Evolutionary conservation across 306 rosid species (phyloP).

Genomic region (Pyrus betulifolia): DNA sequence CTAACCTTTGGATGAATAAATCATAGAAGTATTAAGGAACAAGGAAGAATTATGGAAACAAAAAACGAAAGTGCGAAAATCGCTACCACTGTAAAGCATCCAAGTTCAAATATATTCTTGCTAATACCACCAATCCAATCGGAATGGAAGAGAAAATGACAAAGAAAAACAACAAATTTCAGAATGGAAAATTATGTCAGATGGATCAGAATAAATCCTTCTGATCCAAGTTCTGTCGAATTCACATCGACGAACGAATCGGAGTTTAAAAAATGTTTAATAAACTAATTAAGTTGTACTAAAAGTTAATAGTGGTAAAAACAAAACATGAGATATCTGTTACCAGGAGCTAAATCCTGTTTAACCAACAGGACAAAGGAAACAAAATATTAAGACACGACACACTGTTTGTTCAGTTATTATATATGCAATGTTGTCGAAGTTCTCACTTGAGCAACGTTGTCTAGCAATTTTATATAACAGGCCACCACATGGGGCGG

Average conservation of each 20-base stretch:
- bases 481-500: conserved; percentile 2
- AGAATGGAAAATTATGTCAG: background rate
- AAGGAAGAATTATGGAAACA: background rate
- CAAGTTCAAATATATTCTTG: background rate
- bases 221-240: background rate
- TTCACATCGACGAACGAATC: background rate
- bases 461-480: background rate
- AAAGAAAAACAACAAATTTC: background rate
- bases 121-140: background rate
- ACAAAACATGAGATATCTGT: too few species aligned
- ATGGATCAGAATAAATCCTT: background rate
- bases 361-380: too few species aligned
- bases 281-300: background rate
- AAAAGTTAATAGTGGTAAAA: background rate
- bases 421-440: background rate
- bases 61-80: too few species aligned
- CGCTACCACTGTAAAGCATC: too few species aligned
- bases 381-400: too few species aligned
- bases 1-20: background rate
- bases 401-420: background rate
- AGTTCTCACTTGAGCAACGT: background rate
- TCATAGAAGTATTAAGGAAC: background rate
- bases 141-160: background rate
- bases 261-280: background rate
- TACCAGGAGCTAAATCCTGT: too few species aligned